Evolutionary conservation across 768 basidiomycete genomes (phyloP), one percentile per base, ranked within the genome.

Genomic region (Neoboletus subvelutipes): DNA sequence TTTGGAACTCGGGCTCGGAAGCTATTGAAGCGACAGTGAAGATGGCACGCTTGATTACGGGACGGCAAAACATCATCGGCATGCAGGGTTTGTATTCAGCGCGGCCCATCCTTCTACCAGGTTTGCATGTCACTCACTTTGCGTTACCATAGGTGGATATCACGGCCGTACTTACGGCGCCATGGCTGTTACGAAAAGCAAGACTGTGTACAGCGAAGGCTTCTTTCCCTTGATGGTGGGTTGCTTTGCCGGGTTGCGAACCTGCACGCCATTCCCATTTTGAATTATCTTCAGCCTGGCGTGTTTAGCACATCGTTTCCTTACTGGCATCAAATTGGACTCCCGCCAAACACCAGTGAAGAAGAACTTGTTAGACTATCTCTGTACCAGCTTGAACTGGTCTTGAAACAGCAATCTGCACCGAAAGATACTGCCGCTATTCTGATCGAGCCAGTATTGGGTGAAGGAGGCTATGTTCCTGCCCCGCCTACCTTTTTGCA

Each of bases 1-100:
- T 97, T 75, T 92, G 90, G 90, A 98, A 92, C 77, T 95, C 94
- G 2, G 96, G 96, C 3, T 87, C 92, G 1, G 96, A 98, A 72
- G 96, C 94, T 1, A 81, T 94, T 43, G 95, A 97, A 73, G 92
- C 86, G 1, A 81, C 93, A 3, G 73, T 98, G 60, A 98, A 97
- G 76, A 85, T 98, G 76, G 89, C 91, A 4, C 83, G 95, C 34
- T 67, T 71, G 26, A 76, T 86, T 34, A 98, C 95, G 1, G 85
- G 87, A 31, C 79, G 83, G 60, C 92, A 93, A 69, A 94, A 96
- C 69, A 82, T 98, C 57, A 92, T 98, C 52, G 77, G 83, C 57
- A 92, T 98, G 88, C 94, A 96, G 74, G 95, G 92, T 77, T 45
- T 20, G 64, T 40, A 36, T 24, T 67, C 43, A 13, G 24, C 45